Base-by-base conservation (phyloP, 805 yeast genomes). In the Yamadazyma phyllophila region DNA sequence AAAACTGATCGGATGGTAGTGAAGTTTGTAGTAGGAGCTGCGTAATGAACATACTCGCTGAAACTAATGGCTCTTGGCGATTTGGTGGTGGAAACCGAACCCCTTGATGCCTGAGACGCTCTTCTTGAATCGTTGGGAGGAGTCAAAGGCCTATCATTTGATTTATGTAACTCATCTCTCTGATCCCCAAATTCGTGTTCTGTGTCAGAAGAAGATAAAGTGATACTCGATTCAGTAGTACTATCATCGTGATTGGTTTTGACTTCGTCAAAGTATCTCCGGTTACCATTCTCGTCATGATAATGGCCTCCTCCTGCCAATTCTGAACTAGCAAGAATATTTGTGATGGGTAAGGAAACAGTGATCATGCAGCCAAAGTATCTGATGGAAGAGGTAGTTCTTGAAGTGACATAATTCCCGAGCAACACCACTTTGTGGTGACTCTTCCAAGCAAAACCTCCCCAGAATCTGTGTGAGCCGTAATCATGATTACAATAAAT, bases 401-500 rank as follows among this genome's bases (percentile, higher is more conserved):
- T 59, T 1, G 74, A 62, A 3, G 78, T 71, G n/a, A 70, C 64
- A 27, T 59, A 55, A 51, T 73, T 74, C 1, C 94, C 94, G 30
- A 86, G 55, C 26, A 84, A 61, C 1, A 83, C 65, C 1, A 83
- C 81, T 58, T 81, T 82, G 57, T 86, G 92, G 61, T 86, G 95
- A 0, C 91, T 83, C 27, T 76, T 76, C 95, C 95, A 86, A 1
- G 81, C 81, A 62, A 77, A 82, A 0, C 85, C 80, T 50, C 80
- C 82, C 79, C 87, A 80, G 41, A 83, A 73, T 43, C 84, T 66
- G 55, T 83, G 87, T 2, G 77, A 70, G 26, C 76, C 76, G 27
- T 72, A 65, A 39, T 74, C 77, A 51, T 78, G 82, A 39, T 75
- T 72, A 54, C 83, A 59, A 35, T 74, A 73, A 12, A 77, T 65